phyloP scores from a whole-genome alignment of 495 filamentous ascomycete genomes.

The Symbiotaphrina buchneri region DNA sequence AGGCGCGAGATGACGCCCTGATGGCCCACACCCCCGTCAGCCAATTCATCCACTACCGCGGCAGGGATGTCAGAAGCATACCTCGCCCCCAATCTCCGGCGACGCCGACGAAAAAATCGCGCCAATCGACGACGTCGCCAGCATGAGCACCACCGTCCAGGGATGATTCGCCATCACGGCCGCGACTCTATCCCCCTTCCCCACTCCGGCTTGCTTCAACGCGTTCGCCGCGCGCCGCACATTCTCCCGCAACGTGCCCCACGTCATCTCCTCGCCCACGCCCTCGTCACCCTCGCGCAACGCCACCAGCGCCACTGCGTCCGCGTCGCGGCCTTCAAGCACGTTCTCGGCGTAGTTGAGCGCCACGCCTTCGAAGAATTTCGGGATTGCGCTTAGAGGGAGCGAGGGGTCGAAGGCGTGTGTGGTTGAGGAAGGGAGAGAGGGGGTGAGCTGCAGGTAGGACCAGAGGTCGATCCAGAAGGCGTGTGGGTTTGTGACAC shows the following conservation, averaged over 20 bases:
- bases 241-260: slow-evolving; percentile 56
- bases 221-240: slow-evolving; percentile 52
- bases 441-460: slow-evolving; percentile 49
- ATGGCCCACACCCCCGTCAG: too few species aligned
- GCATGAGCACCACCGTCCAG: slow-evolving; percentile 68
- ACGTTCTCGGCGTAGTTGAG: slow-evolving; percentile 90
- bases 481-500: slow-evolving; percentile 42
- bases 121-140: slow-evolving; percentile 56
- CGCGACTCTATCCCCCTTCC: slow-evolving; percentile 50
- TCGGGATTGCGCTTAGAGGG: slow-evolving; percentile 63
- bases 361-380: slow-evolving; percentile 56
- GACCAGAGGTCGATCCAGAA: slow-evolving; percentile 84
- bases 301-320: slow-evolving; percentile 35
- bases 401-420: slow-evolving; percentile 46
- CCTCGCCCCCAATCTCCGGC: too few species aligned
- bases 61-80: too few species aligned
- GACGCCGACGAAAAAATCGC: slow-evolving; percentile 90
- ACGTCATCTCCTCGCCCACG: slow-evolving; percentile 43
- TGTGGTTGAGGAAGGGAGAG: slow-evolving; percentile 24
- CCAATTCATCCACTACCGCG: too few species aligned
- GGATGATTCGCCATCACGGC: slow-evolving; percentile 77
- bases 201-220: slow-evolving; percentile 35
- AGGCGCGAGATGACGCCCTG: slow-evolving; percentile 64
- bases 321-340: slow-evolving; percentile 37
- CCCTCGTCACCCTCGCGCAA: slow-evolving; percentile 55